Evolutionary conservation across 495 filamentous ascomycete genomes (phyloP), one percentile per base, ranked within the genome.

Genomic region (Hypoxylon lienhwacheense): DNA sequence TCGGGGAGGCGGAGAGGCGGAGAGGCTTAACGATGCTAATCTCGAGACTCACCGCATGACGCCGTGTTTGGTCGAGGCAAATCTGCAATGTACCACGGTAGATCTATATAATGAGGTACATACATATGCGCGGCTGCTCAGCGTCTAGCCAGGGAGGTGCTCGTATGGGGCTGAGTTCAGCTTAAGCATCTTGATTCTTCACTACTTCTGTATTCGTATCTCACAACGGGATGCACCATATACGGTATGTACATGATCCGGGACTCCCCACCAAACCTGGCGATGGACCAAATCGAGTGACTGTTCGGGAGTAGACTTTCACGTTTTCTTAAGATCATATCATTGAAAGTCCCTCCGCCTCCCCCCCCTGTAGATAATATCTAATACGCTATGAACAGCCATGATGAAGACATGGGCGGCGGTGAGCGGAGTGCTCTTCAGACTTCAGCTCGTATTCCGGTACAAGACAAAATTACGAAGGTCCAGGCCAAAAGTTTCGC

Each of bases 1-100:
- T 55, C 24, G 51, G 41, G 55, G 16, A 31, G 33, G 31, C 43
- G 42, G 24, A 15, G 29, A 15, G 24, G 40, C 22, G 1, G 16
- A 41, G 24, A 31, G 33, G 11, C 15, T 22, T 28, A 36, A 20
- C 14, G 42, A 36, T 42, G 5, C 11, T 21, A 26, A 36, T 33
- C 28, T 32, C 55, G 47, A 53, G 53, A 47, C 47, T 53, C 48
- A 59, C 55, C 48, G 55, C 55, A 59, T 42, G 7, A n/a, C 15
- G 43, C 37, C 35, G 28, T 35, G 32, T n/a, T 34, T 28, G 25
- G 39, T 15, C 39, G 26, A 31, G 6, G 14, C 39, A 8, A 48
- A 11, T 39, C 36, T 42, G 47, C 31, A 46, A 32, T 29, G n/a
- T 16, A 57, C 33, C 40, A 41, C 46, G 39, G 20, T 34, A 26